phyloP scores from a whole-genome alignment of 768 basidiomycete species.

The Panus rudis region DNA sequence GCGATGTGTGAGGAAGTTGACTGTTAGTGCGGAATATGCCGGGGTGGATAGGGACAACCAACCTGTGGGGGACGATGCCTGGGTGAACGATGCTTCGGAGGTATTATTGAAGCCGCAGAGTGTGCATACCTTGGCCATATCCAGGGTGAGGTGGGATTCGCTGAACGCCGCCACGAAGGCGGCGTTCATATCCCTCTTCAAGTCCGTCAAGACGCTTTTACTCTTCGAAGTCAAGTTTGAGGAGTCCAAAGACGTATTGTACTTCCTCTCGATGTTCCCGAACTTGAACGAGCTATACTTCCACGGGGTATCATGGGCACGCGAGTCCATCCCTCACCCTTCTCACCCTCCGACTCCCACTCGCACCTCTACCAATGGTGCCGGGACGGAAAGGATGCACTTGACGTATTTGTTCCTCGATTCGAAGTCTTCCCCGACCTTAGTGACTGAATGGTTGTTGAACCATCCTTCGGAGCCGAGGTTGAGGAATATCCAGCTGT shows the following conservation, averaged over 20 bases:
- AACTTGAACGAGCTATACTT: slow-evolving; percentile 21
- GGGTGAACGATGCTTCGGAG: slow-evolving; percentile 15
- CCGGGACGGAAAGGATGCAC: slow-evolving; percentile 13
- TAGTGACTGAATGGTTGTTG: slow-evolving; percentile 23
- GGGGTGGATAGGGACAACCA: slow-evolving; percentile 9
- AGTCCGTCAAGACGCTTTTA: slow-evolving; percentile 15
- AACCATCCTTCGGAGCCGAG: slow-evolving; percentile 18
- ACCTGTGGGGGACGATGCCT: slow-evolving; percentile 16
- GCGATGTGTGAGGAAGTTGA: slow-evolving; percentile 18
- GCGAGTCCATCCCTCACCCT: slow-evolving; percentile 13
- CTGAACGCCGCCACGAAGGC: slow-evolving; percentile 15
- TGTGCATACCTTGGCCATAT: slow-evolving; percentile 16
- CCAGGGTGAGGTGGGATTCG: slow-evolving; percentile 19
- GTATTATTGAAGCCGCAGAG: slow-evolving; percentile 11
- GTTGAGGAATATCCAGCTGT: slow-evolving; percentile 22
- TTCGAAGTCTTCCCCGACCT: slow-evolving; percentile 21
- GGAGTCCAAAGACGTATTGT: slow-evolving; percentile 19
- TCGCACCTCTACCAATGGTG: too few species aligned
- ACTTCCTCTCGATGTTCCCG: slow-evolving; percentile 21
- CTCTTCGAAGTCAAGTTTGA: slow-evolving; percentile 23
- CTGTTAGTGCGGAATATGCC: slow-evolving; percentile 15
- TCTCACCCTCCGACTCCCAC: neutral
- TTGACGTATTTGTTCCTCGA: slow-evolving; percentile 22
- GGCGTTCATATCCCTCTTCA: slow-evolving; percentile 15
- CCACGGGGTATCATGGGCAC: slow-evolving; percentile 22